phyloP scores from a whole-genome alignment of 108 stramenopile genomes.

The Mayamaea pseudoterrestris region DNA sequence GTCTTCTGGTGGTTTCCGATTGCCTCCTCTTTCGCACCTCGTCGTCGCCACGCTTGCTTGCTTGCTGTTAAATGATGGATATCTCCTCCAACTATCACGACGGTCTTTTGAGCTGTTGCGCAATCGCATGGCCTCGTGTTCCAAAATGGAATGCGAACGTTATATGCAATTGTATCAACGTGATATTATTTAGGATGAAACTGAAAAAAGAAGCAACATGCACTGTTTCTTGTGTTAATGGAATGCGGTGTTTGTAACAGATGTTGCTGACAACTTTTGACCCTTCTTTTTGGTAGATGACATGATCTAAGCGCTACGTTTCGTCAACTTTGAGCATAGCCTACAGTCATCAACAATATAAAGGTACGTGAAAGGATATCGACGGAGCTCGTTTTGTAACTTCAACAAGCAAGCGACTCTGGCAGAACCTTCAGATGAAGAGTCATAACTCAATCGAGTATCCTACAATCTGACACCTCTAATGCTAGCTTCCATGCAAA shows the following conservation, averaged over 20 bases:
- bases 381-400: not conserved
- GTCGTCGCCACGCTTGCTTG: too few relatives aligned
- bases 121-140: conserved; percentile 6
- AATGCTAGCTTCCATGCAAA: conserved; percentile 21
- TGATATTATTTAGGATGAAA: conserved; percentile 15
- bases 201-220: conserved; percentile 1
- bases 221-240: not conserved
- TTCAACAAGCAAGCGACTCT: not conserved
- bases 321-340: not conserved
- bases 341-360: not conserved
- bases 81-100: conserved; percentile 17
- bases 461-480: conserved; percentile 34
- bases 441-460: conserved; percentile 15
- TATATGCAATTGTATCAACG: conserved; percentile 8
- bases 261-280: not conserved
- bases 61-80: too few relatives aligned
- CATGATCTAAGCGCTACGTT: not conserved
- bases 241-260: not conserved
- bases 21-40: too few relatives aligned
- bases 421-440: conserved; percentile 9
- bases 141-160: conserved; percentile 13
- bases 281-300: not conserved
- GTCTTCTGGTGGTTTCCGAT: too few relatives aligned
- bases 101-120: conserved; percentile 31
- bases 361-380: not conserved